Base-by-base conservation (phyloP, 441 rosid species). In the Cnidoscolus chayamansa region DNA sequence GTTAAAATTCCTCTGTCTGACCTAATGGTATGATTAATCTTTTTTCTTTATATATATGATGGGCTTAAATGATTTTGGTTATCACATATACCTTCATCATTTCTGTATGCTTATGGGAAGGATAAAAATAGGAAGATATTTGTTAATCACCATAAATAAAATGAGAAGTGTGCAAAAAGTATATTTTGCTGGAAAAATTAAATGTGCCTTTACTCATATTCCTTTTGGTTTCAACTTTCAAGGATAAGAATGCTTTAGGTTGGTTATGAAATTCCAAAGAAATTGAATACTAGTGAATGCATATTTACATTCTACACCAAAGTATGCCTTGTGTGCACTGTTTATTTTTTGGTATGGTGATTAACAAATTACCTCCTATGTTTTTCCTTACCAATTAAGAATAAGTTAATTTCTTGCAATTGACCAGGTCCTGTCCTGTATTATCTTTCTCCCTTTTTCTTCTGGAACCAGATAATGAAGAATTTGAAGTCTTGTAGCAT, bases 1-100 rank as follows among this genome's bases (percentile, higher is more conserved):
- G 92, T 92, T 75, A 94, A 94, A 88, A 86, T 90, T 72, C 94
- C 99, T 76, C 79, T 94, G 83, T 86, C 93, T 72, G 94, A 90
- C 57, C 81, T 94, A 78, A 87, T 86, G 98, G 99, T 94, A 84
- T 81, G 92, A 74, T 68, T 63, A 65, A 45, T 40, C 32, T 48
- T 76, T 13, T 13, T 4, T 64, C 1, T 16, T 54, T 4, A 13
- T n/a, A 15, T 53, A 0, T 8, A 54, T 54, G 57, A 54, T 17
- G 25, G 57, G 9, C 55, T 54, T 54, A 17, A 45, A 30, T 53
- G 32, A 13, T 67, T 31, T 45, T 37, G 55, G 48, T 55, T 31
- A 53, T 67, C 32, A 47, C 10, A 50, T 67, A 3, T 35, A 50
- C 49, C 32, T 32, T n/a, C 25, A 20, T 31, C 13, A 19, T 54